Conservation (phyloP, 2,329 filamentous ascomycete genomes). For the Cordyceps militaris region DNA sequence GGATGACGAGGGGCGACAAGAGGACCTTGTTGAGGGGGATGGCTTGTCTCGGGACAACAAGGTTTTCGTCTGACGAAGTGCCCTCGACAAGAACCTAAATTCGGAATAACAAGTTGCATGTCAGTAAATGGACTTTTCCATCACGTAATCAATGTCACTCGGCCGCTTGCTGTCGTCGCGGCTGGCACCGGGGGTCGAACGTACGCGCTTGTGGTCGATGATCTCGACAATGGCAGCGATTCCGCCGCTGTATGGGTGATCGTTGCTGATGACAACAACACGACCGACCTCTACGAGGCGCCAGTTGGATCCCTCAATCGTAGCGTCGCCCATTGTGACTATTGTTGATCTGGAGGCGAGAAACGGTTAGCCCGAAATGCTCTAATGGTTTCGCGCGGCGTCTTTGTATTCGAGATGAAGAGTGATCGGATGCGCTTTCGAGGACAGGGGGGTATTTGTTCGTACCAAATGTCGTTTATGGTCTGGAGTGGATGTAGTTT, state of each 20-base stretch:
- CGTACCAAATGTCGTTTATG: conserved; percentile 17
- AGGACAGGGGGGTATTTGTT: conserved; percentile 4
- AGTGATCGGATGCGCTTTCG: conserved; percentile 5
- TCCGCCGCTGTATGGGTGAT: conserved; percentile 73
- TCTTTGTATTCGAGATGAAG: neutral
- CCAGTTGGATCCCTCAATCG: conserved; percentile 78
- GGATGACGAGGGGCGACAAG: conserved; percentile 82
- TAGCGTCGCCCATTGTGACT: conserved; percentile 73
- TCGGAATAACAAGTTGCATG: conserved; percentile 21
- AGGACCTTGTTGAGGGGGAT: conserved; percentile 75
- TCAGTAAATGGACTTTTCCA: conserved; percentile 6
- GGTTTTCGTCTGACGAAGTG: conserved; percentile 72
- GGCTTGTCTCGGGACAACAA: conserved; percentile 80
- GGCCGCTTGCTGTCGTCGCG: neutral
- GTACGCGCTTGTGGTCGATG: conserved; percentile 99
- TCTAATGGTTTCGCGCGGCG: conserved; percentile 15
- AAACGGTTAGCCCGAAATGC: conserved; percentile 25
- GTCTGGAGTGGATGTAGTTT: conserved; percentile 15
- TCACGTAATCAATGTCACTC: neutral
- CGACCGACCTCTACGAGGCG: conserved; percentile 98
- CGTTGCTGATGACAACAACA: conserved; percentile 79
- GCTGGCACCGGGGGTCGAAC: conserved; percentile 27
- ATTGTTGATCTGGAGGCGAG: conserved; percentile 40
- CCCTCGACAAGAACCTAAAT: conserved; percentile 88
- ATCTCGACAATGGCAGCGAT: conserved; percentile 97